A percentile compares a stretch with the other conserved stretches of the same genome.
These are phyloP conservation scores for Eucalyptus grandis DNA, from an alignment of 345 rosid species.

Conservation along the genomic window DNA sequence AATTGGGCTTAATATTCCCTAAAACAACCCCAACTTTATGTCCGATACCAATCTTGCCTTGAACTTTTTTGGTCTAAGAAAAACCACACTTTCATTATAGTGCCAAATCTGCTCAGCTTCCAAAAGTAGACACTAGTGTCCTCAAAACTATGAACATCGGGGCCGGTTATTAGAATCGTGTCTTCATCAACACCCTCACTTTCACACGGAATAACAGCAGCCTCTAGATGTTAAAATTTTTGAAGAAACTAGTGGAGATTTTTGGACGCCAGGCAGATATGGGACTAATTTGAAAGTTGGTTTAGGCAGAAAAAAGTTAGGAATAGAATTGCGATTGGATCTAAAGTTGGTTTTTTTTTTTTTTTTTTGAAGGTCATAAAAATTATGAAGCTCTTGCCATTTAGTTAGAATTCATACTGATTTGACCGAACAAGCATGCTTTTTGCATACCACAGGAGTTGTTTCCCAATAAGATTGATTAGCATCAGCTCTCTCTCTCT, in stretches of 20 bases:
- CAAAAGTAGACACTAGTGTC: background rate
- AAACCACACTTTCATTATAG: background rate
- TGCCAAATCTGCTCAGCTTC: background rate
- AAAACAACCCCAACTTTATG: background rate
- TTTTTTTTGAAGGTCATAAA: too few species aligned
- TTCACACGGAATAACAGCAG: too few species aligned
- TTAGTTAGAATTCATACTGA: too few species aligned
- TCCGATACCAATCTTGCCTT: background rate
- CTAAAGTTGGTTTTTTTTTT: too few species aligned
- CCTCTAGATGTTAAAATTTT: too few species aligned
- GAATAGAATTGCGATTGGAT: too few species aligned
- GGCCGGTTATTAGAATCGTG: background rate
- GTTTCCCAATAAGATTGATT: background rate
- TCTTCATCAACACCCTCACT: background rate
- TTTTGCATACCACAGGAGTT: background rate
- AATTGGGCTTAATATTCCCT: background rate
- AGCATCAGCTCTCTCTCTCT: background rate
- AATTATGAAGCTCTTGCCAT: too few species aligned
- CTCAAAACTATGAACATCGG: background rate
- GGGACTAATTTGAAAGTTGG: too few species aligned
- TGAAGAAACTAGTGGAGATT: too few species aligned
- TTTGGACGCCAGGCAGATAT: too few species aligned
- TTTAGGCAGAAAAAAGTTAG: too few species aligned
- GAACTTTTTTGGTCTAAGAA: background rate
- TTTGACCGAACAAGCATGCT: background rate